A percentile compares a stretch with the other conserved stretches of the same genome.
Evolutionary conservation across 1,139 yeast genomes (phyloP).

Genomic region (Protomyces inundatus): DNA sequence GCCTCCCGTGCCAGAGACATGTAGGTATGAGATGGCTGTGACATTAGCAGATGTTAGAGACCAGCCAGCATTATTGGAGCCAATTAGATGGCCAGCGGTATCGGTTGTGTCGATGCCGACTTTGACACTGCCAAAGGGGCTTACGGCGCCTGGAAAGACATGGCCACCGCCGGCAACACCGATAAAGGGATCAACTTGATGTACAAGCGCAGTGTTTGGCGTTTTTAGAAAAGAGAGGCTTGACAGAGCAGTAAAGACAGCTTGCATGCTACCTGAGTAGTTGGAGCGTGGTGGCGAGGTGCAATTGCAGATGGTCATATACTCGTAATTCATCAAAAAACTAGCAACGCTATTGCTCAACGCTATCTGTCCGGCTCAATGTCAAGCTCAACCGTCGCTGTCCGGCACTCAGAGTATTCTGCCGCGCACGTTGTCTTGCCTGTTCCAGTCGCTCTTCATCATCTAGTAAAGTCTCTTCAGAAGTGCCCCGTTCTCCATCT

Average conservation of each 20-base stretch:
- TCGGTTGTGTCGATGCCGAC: slow-evolving; percentile 22
- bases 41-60: slow-evolving; percentile 5
- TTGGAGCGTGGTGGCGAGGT: too few relatives aligned
- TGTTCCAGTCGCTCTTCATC: not conserved
- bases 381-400: too few relatives aligned
- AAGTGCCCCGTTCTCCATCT: not conserved
- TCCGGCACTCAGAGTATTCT: too few relatives aligned
- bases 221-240: too few relatives aligned
- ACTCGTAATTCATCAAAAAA: too few relatives aligned
- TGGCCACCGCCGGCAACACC: slow-evolving; percentile 24
- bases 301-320: too few relatives aligned
- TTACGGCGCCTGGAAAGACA: slow-evolving; percentile 19
- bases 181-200: slow-evolving; percentile 16
- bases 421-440: not conserved
- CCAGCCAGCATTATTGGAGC: slow-evolving; percentile 25
- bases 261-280: too few relatives aligned
- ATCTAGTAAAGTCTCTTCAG: not conserved
- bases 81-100: slow-evolving; percentile 15
- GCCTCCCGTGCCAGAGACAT: slow-evolving; percentile 24
- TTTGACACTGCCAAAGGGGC: slow-evolving; percentile 21
- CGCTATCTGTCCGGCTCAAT: too few relatives aligned
- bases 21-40: slow-evolving; percentile 15
- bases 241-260: too few relatives aligned
- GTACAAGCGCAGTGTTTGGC: not conserved
- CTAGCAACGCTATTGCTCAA: too few relatives aligned